phyloP scores from a whole-genome alignment of 2,329 filamentous ascomycete genomes.

The Didymella sp. region DNA sequence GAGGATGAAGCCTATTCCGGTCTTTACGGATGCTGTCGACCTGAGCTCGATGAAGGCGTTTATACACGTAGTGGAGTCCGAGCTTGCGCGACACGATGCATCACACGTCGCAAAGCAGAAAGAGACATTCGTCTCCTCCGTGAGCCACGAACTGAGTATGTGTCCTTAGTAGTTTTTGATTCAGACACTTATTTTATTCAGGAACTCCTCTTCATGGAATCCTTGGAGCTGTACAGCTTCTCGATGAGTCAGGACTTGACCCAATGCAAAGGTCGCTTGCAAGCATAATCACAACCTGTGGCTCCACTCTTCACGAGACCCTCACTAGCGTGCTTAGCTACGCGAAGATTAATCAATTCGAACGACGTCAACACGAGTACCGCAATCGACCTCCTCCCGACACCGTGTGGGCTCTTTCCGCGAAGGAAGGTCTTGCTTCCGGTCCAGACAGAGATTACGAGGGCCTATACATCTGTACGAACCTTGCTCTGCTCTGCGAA shows the following conservation, averaged over 20 bases:
- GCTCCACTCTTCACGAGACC: conserved; percentile 56
- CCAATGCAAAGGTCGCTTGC: conserved; percentile 52
- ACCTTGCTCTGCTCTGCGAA: conserved; percentile 14
- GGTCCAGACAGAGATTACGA: conserved; percentile 23
- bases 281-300: conserved; percentile 57
- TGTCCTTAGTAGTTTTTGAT: not conserved
- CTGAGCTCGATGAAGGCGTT: conserved; percentile 22
- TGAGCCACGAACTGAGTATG: conserved; percentile 28
- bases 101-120: conserved; percentile 21
- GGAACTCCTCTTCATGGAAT: conserved; percentile 45
- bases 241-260: conserved; percentile 52
- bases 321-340: conserved; percentile 34
- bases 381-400: conserved; percentile 17
- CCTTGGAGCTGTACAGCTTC: conserved; percentile 55
- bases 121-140: conserved; percentile 23
- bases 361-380: conserved; percentile 48
- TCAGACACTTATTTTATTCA: not conserved
- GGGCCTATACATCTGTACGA: conserved; percentile 21
- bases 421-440: conserved; percentile 8
- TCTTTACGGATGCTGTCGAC: conserved; percentile 24
- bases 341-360: conserved; percentile 27
- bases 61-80: conserved; percentile 22
- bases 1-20: conserved; percentile 15
- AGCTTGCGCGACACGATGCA: conserved; percentile 21
- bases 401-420: conserved; percentile 15